Evolutionary conservation across 2,329 filamentous ascomycete species (phyloP).

Genomic region (Verticillium longisporum): DNA sequence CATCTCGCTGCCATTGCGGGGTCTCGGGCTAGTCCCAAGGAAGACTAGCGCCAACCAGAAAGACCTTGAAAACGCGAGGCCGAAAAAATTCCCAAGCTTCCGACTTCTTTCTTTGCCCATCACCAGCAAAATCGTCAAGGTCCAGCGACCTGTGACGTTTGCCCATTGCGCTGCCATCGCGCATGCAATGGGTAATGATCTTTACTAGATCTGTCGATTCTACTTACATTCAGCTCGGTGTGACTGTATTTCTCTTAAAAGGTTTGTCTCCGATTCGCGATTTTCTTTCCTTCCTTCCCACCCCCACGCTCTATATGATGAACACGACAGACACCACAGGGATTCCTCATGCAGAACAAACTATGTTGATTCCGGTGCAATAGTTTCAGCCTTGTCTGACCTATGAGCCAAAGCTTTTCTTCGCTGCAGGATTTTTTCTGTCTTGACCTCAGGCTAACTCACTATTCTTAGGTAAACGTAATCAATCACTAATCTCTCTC

Average conservation of each 20-base stretch:
- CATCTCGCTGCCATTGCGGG: slow-evolving; percentile 15
- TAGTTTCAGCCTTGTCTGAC: slow-evolving; percentile 66
- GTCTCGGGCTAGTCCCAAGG: slow-evolving; percentile 7
- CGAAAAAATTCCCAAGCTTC: slow-evolving; percentile 1
- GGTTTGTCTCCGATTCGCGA: slow-evolving; percentile 28
- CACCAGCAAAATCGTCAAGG: neutral
- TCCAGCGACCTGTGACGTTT: neutral
- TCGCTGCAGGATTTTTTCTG: slow-evolving; percentile 8
- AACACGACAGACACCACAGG: slow-evolving; percentile 42
- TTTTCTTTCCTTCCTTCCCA: slow-evolving; percentile 6
- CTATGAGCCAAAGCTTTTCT: slow-evolving; percentile 22
- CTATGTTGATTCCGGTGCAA: slow-evolving; percentile 54
- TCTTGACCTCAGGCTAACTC: slow-evolving; percentile 26
- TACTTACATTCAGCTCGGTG: neutral
- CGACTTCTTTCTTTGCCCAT: neutral
- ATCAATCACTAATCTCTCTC: neutral
- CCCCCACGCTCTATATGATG: neutral
- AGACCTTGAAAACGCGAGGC: neutral
- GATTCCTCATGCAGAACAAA: slow-evolving; percentile 64
- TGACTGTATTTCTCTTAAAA: slow-evolving; percentile 25
- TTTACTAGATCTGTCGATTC: neutral
- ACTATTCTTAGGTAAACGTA: slow-evolving; percentile 33
- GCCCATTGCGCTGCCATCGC: neutral
- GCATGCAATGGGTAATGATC: neutral
- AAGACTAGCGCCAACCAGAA: slow-evolving; percentile 15